Conservation (phyloP, 805 yeast species). For the Wickerhamiella slavikovae region DNA sequence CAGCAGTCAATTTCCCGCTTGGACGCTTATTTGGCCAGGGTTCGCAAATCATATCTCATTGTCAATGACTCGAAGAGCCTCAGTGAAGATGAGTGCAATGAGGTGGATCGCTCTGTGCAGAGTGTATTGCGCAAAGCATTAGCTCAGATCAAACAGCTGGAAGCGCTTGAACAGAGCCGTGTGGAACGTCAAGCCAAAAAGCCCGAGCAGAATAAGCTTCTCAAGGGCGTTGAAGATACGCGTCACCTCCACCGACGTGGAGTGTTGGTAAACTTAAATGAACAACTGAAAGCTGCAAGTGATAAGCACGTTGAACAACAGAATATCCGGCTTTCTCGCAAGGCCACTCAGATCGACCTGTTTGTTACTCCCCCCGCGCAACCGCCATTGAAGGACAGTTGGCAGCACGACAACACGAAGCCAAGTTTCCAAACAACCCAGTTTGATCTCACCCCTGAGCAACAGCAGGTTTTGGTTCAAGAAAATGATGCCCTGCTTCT, state of each 20-base stretch:
- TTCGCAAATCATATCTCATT: slow-evolving; percentile 17
- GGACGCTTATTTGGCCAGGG: slow-evolving; percentile 7
- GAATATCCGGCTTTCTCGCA: slow-evolving; percentile 16
- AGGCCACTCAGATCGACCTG: slow-evolving; percentile 1
- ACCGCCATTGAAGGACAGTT: slow-evolving; percentile 5
- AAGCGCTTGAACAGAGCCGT: slow-evolving; percentile 6
- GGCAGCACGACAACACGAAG: slow-evolving; percentile 5
- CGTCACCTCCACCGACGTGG: slow-evolving; percentile 18
- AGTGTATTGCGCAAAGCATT: slow-evolving; percentile 14
- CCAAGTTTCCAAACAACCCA: too few relatives aligned
- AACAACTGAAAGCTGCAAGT: slow-evolving; percentile 14
- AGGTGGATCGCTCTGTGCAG: slow-evolving; percentile 20
- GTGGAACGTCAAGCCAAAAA: slow-evolving; percentile 4
- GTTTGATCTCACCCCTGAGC: slow-evolving; percentile 2
- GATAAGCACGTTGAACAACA: slow-evolving; percentile 18
- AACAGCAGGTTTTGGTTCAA: slow-evolving; percentile 14
- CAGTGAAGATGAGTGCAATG: slow-evolving; percentile 20
- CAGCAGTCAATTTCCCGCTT: slow-evolving; percentile 9
- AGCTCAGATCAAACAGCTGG: slow-evolving; percentile 11
- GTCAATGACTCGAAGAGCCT: slow-evolving; percentile 11
- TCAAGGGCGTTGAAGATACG: slow-evolving; percentile 14
- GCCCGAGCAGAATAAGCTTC: too few relatives aligned
- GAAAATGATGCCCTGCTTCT: slow-evolving; percentile 20
- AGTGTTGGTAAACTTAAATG: slow-evolving; percentile 18
- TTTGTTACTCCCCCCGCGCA: background rate